Percentiles rank a stretch among this genome's conserved stretches.
These are phyloP conservation scores for Sporothrix variecibatus DNA, from an alignment of 2,329 filamentous ascomycete genomes.

Conservation along the genomic window DNA sequence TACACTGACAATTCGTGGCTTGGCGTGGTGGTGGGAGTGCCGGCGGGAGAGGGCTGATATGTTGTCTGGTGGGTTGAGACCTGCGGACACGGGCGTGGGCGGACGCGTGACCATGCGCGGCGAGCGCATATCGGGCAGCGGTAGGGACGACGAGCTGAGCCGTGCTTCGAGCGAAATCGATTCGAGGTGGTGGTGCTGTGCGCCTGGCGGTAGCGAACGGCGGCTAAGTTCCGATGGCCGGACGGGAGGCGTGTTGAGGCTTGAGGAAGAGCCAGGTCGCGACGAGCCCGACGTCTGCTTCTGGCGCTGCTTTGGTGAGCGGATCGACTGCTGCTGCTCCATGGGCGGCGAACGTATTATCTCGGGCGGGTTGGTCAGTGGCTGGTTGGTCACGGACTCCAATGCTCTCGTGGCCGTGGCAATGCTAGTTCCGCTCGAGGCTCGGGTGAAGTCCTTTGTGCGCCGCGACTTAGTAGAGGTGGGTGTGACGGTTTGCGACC, in stretches of 20 bases:
- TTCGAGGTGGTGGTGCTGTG: slow-evolving; percentile 46
- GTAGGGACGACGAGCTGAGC: slow-evolving; percentile 68
- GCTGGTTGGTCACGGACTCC: slow-evolving; percentile 28
- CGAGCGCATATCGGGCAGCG: slow-evolving; percentile 62
- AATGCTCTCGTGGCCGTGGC: background rate
- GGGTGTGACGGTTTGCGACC: slow-evolving; percentile 68
- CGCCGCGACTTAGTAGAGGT: slow-evolving; percentile 54
- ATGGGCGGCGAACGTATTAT: slow-evolving; percentile 22
- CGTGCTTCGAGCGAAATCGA: slow-evolving; percentile 59
- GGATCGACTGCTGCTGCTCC: slow-evolving; percentile 9
- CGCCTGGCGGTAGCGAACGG: slow-evolving; percentile 13
- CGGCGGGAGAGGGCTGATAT: slow-evolving; percentile 54
- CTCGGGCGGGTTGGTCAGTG: slow-evolving; percentile 27
- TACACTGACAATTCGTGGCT: slow-evolving; percentile 58
- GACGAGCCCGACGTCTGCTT: slow-evolving; percentile 25
- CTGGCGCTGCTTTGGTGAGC: slow-evolving; percentile 23
- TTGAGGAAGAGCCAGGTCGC: slow-evolving; percentile 30
- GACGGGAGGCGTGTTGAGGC: slow-evolving; percentile 44
- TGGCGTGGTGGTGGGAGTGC: slow-evolving; percentile 58
- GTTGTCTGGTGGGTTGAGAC: slow-evolving; percentile 44
- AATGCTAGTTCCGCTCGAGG: slow-evolving; percentile 21
- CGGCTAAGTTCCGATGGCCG: slow-evolving; percentile 9
- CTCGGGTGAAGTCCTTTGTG: slow-evolving; percentile 44
- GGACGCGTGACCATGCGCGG: slow-evolving; percentile 56
- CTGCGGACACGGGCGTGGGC: slow-evolving; percentile 59